A percentile compares a stretch with the other conserved stretches of the same genome.
Evolutionary conservation across 352 stramenopile genomes (phyloP).

Genomic region (Globisporangium irregulare): DNA sequence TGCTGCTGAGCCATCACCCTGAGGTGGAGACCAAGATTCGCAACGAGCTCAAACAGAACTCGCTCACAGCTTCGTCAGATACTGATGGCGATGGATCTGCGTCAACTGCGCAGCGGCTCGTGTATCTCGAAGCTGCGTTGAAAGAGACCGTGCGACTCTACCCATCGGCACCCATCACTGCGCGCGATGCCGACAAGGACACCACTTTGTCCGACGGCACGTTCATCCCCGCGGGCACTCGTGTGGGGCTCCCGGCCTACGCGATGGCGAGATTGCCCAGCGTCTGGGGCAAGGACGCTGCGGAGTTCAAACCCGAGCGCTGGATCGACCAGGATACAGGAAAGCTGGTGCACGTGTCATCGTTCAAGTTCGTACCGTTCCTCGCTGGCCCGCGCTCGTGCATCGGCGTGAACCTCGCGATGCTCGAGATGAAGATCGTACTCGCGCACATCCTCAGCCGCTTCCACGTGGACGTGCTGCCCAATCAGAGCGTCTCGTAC

Average conservation of each 20-base stretch:
- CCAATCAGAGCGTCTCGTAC: conserved; percentile 18
- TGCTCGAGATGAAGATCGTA: conserved; percentile 50
- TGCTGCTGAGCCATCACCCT: conserved; percentile 42
- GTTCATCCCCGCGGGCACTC: conserved; percentile 44
- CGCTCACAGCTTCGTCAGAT: conserved; percentile 1
- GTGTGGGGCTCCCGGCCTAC: conserved; percentile 50
- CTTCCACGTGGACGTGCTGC: conserved; percentile 29
- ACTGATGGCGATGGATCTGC: conserved; percentile 15
- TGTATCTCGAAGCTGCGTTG: conserved; percentile 57
- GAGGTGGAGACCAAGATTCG: conserved; percentile 34
- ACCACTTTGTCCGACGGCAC: conserved; percentile 71
- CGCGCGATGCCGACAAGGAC: conserved; percentile 25
- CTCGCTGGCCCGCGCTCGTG: too few species aligned
- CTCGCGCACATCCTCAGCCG: conserved; percentile 27
- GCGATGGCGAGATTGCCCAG: conserved; percentile 41
- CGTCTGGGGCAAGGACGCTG: conserved; percentile 65
- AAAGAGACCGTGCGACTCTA: conserved; percentile 67
- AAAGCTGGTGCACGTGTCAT: conserved; percentile 19
- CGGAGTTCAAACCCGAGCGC: conserved; percentile 42
- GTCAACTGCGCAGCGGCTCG: conserved; percentile 40
- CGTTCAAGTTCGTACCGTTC: too few species aligned
- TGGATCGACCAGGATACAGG: conserved; percentile 47
- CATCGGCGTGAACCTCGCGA: conserved; percentile 13
- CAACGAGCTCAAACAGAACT: conserved; percentile 23
- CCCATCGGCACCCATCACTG: conserved; percentile 45